phyloP scores from a whole-genome alignment of 1,284 basidiomycete species.

The Cerrena zonata region DNA sequence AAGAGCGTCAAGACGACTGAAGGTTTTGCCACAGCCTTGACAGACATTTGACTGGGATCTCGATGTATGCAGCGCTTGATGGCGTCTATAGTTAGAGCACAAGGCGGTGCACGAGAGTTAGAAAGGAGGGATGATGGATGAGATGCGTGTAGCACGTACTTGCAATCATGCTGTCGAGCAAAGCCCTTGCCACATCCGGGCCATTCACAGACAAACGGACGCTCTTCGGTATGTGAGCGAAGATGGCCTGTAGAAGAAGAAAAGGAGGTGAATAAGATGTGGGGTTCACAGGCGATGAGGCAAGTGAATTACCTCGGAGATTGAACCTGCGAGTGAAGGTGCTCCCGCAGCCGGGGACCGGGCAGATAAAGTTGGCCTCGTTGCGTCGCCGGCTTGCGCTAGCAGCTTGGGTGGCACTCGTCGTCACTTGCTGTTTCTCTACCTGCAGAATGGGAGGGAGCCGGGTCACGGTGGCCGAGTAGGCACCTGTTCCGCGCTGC shows the following conservation, averaged over 20 bases:
- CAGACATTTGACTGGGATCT: slow-evolving; percentile 83
- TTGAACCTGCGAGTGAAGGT: slow-evolving; percentile 89
- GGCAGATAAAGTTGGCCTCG: slow-evolving; percentile 87
- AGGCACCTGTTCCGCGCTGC: slow-evolving; percentile 8
- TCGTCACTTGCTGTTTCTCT: slow-evolving; percentile 89
- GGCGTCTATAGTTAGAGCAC: slow-evolving; percentile 48
- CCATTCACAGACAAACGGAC: slow-evolving; percentile 89
- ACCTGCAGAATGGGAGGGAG: slow-evolving; percentile 80
- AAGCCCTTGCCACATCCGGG: slow-evolving; percentile 92
- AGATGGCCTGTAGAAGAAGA: slow-evolving; percentile 66
- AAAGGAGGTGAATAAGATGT: slow-evolving; percentile 2
- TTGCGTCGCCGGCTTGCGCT: slow-evolving; percentile 85
- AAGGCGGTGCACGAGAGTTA: slow-evolving; percentile 12
- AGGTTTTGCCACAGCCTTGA: slow-evolving; percentile 88
- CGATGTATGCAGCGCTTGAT: slow-evolving; percentile 82
- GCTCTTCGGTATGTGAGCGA: slow-evolving; percentile 92
- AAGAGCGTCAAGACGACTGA: slow-evolving; percentile 87
- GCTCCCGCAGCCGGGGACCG: slow-evolving; percentile 90
- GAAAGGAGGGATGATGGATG: slow-evolving; percentile 8
- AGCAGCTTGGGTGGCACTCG: slow-evolving; percentile 88
- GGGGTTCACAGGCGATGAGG: slow-evolving; percentile 19
- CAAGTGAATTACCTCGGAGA: slow-evolving; percentile 52
- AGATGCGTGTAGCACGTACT: slow-evolving; percentile 47
- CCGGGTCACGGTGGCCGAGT: slow-evolving; percentile 47
- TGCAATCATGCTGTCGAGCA: slow-evolving; percentile 93